Percentiles rank a stretch among this genome's conserved stretches.
Evolutionary conservation across 305 asterid species (phyloP).

Genomic region (Solanum chacoense): DNA sequence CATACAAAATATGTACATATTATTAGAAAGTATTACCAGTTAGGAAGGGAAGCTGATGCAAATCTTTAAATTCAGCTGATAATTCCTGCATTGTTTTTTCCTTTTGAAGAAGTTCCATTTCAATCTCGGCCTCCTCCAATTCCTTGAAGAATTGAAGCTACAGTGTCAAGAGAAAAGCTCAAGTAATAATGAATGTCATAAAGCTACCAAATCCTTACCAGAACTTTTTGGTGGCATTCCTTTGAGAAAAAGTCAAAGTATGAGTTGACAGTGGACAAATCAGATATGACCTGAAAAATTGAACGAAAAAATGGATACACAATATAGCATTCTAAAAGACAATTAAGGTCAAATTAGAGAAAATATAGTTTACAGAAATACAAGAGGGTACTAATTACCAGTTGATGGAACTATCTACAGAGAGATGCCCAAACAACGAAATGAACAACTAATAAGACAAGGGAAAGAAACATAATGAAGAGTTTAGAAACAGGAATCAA

Average conservation of each 20-base stretch:
- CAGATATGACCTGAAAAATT: constrained; percentile 65
- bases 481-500: neutral
- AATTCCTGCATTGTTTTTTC: constrained; percentile 41
- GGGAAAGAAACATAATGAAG: neutral
- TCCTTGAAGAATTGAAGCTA: constrained; percentile 41
- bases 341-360: neutral
- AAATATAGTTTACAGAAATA: neutral
- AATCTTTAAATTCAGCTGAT: constrained; percentile 44
- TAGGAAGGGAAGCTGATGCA: constrained; percentile 45
- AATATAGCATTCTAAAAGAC: neutral
- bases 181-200: neutral
- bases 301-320: neutral
- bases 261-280: constrained; percentile 62
- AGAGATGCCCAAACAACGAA: neutral
- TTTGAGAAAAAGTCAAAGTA: constrained; percentile 71
- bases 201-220: constrained; percentile 33
- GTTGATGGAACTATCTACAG: neutral
- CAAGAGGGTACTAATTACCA: neutral
- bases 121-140: constrained; percentile 90
- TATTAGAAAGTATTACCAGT: constrained; percentile 25
- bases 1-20: neutral
- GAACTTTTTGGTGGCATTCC: constrained; percentile 50
- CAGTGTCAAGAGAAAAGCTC: constrained; percentile 4
- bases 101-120: constrained; percentile 72
- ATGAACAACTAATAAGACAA: neutral